Conservation (phyloP, 2,329 filamentous ascomycete genomes). For the Alternaria sp. region DNA sequence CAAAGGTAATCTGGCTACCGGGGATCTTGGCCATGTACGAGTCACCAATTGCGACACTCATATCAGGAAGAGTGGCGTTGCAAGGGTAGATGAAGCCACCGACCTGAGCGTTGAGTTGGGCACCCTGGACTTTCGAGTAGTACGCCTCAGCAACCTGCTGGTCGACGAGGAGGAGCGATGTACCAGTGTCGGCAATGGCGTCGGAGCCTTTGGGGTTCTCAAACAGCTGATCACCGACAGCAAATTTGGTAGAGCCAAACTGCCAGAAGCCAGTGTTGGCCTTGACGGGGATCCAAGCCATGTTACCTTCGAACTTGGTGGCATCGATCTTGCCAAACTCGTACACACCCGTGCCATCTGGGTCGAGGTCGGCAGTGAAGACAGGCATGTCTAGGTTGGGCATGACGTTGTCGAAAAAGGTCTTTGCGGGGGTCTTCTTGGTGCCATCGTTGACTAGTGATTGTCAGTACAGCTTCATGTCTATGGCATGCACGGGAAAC, state of each 20-base stretch:
- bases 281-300: constrained; percentile 70
- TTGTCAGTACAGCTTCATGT: constrained; percentile 16
- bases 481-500: constrained; percentile 50
- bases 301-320: constrained; percentile 67
- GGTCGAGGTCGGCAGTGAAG: constrained; percentile 74
- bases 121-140: constrained; percentile 55
- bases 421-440: constrained; percentile 69
- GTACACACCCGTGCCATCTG: constrained; percentile 69
- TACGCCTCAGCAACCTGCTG: constrained; percentile 59
- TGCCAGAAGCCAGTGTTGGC: constrained; percentile 73
- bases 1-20: constrained; percentile 56
- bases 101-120: constrained; percentile 47
- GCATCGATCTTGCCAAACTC: constrained; percentile 76
- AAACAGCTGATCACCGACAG: constrained; percentile 64
- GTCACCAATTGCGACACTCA: constrained; percentile 65
- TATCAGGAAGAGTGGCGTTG: constrained; percentile 52
- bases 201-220: constrained; percentile 60
- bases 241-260: constrained; percentile 66
- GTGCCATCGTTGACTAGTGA: constrained; percentile 54
- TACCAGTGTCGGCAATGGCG: constrained; percentile 64
- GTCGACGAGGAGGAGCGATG: constrained; percentile 69
- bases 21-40: constrained; percentile 65
- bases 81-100: constrained; percentile 59
- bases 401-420: constrained; percentile 77
- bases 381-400: constrained; percentile 68